A percentile compares a stretch with the other conserved stretches of the same genome.
Conservation (phyloP, 192 early-diverging fungal genomes). For the Coemansia sp. region DNA sequence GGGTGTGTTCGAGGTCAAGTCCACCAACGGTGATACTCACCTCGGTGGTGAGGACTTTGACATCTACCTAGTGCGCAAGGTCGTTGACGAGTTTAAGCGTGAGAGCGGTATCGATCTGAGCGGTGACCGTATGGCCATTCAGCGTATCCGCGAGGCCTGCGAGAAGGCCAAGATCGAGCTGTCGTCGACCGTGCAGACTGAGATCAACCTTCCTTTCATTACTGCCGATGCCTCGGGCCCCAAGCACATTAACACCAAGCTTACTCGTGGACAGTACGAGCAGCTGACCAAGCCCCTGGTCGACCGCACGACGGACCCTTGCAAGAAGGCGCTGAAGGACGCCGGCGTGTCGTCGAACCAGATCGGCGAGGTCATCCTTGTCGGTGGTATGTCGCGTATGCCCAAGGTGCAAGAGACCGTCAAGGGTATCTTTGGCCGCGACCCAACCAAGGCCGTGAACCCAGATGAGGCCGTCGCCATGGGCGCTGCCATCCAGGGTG, state of each 20-base stretch:
- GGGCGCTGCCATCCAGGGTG: conserved; percentile 98
- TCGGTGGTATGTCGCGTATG: conserved; percentile 98
- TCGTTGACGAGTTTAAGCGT: conserved; percentile 95
- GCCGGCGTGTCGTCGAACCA: conserved; percentile 81
- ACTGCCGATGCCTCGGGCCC: conserved; percentile 81
- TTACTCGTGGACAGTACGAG: conserved; percentile 92
- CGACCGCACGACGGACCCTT: conserved; percentile 88
- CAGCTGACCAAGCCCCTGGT: conserved; percentile 77
- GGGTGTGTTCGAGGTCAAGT: conserved; percentile 98
- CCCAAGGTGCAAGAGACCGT: conserved; percentile 96
- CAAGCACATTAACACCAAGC: conserved; percentile 97
- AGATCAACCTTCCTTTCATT: conserved; percentile 97
- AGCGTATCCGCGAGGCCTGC: conserved; percentile 95
- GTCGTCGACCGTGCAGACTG: conserved; percentile 91
- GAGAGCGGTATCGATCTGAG: conserved; percentile 91
- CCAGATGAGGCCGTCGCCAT: conserved; percentile 99
- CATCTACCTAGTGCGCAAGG: conserved; percentile 96
- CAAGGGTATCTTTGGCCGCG: conserved; percentile 84
- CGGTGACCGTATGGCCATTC: conserved; percentile 91
- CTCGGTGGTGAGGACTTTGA: conserved; percentile 99
- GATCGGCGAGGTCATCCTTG: conserved; percentile 94
- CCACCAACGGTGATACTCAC: conserved; percentile 98
- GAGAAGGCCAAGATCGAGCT: conserved; percentile 99
- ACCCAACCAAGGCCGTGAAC: conserved; percentile 95
- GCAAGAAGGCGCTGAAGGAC: conserved; percentile 96